Percentiles rank a stretch among this genome's conserved stretches.
These are phyloP conservation scores for Protomyces inundatus DNA, from an alignment of 1,139 yeast species.

Conservation along the genomic window DNA sequence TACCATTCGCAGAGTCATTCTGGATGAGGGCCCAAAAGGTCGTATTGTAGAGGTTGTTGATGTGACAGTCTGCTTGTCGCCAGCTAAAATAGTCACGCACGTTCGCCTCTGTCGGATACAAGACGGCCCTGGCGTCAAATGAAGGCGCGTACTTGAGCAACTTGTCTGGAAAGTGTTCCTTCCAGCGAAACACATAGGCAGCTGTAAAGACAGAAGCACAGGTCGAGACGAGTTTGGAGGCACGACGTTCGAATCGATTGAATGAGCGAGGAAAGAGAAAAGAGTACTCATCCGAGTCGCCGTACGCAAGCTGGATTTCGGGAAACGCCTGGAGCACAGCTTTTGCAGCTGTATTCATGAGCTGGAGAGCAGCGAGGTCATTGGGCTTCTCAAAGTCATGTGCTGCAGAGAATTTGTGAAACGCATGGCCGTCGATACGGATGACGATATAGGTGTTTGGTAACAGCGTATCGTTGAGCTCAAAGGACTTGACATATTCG, in stretches of 20 bases:
- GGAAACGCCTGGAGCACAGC: slow-evolving; percentile 58
- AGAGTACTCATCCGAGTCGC: slow-evolving; percentile 85
- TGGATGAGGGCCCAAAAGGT: slow-evolving; percentile 81
- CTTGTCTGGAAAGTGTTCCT: slow-evolving; percentile 49
- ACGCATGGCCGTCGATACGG: slow-evolving; percentile 89
- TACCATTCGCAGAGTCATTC: slow-evolving; percentile 62
- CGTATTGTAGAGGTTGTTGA: slow-evolving; percentile 88
- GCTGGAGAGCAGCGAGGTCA: slow-evolving; percentile 64
- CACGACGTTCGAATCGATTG: slow-evolving; percentile 6
- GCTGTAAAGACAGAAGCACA: slow-evolving; percentile 80
- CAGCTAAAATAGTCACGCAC: slow-evolving; percentile 82
- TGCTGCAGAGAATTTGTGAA: slow-evolving; percentile 68
- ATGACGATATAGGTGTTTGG: slow-evolving; percentile 79
- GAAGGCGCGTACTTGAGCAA: slow-evolving; percentile 57
- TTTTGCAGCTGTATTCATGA: slow-evolving; percentile 78
- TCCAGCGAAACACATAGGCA: slow-evolving; percentile 66
- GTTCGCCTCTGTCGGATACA: slow-evolving; percentile 60
- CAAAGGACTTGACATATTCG: slow-evolving; percentile 82
- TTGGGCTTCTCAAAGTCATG: slow-evolving; percentile 84
- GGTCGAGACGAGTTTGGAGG: slow-evolving; percentile 65
- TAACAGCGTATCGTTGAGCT: slow-evolving; percentile 62
- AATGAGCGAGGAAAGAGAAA: slow-evolving; percentile 2
- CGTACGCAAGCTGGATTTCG: slow-evolving; percentile 78
- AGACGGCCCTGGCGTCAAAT: slow-evolving; percentile 86
- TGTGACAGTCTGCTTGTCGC: slow-evolving; percentile 97